These are phyloP conservation scores for Diaporthe citriasiana DNA, from an alignment of 2,329 filamentous ascomycete genomes.

Conservation along the genomic window DNA sequence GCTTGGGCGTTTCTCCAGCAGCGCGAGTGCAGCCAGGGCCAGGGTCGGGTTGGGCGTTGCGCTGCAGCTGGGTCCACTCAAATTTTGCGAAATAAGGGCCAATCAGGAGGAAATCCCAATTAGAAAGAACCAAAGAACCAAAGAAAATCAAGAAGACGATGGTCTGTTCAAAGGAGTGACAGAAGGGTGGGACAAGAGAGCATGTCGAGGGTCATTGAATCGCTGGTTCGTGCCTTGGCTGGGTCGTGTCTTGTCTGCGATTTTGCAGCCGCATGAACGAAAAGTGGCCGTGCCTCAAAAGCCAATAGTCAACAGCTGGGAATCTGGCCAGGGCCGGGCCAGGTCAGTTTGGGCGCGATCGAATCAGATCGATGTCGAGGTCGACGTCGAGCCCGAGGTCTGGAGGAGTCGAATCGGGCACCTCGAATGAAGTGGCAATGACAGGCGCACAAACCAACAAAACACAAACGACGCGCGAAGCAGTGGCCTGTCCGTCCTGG, in stretches of 20 bases:
- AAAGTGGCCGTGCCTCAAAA: slow-evolving; percentile 26
- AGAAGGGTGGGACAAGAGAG: slow-evolving; percentile 31
- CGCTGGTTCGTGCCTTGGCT: slow-evolving; percentile 27
- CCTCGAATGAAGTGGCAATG: slow-evolving; percentile 5
- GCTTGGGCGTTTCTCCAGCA: slow-evolving; percentile 38
- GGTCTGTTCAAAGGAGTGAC: slow-evolving; percentile 42
- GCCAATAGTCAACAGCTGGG: slow-evolving; percentile 17
- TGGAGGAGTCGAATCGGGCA: slow-evolving; percentile 24
- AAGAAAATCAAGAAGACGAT: slow-evolving; percentile 29
- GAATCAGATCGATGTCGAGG: slow-evolving; percentile 5
- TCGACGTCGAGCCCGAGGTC: slow-evolving; percentile 13
- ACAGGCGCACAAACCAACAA: slow-evolving; percentile 30
- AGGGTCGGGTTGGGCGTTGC: slow-evolving; percentile 16
- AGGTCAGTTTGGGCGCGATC: slow-evolving; percentile 1
- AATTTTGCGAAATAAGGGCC: slow-evolving; percentile 35
- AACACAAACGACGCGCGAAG: slow-evolving; percentile 32
- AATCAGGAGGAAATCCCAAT: slow-evolving; percentile 27
- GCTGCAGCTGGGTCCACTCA: slow-evolving; percentile 34
- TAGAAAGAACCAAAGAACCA: slow-evolving; percentile 27
- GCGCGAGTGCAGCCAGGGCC: slow-evolving; percentile 18
- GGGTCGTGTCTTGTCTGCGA: slow-evolving; percentile 19
- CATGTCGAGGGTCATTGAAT: slow-evolving; percentile 25
- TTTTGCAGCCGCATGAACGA: slow-evolving; percentile 25
- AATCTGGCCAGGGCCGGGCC: neutral
- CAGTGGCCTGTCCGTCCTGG: slow-evolving; percentile 25